Evolutionary conservation across 768 basidiomycete genomes (phyloP), one percentile per base, ranked within the genome.

Genomic region (Suillus hirtellus): DNA sequence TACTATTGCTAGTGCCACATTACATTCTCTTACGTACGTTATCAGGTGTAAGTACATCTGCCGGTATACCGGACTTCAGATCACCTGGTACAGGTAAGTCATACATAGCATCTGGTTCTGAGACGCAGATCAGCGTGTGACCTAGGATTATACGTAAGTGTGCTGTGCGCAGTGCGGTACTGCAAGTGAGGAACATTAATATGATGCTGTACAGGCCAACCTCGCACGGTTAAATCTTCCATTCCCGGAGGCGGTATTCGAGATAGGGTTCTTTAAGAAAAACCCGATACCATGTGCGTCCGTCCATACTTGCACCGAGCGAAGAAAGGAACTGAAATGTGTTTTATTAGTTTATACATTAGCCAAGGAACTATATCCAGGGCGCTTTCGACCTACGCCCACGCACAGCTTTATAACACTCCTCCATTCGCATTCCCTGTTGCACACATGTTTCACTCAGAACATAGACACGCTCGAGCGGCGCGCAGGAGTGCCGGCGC

Each of bases 191-290:
- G 21, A 44, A 31, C 35, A 15, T 15, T 37, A 4, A 52, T 6
- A 21, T 59, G 10, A 52, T 6, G 17, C 56, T 11, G 52, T 34
- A 53, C 71, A 94, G 92, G 85, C 90, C 12, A 93, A 94, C 70
- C 82, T 93, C 38, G 86, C 88, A 34, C 81, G 87, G 65, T 76
- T 94, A 49, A 89, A 89, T 19, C 82, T 94, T 15, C 95, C 95
- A n/a, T 87, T 90, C 69, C 95, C 96, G 0, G 96, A 99, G 71
- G 96, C 96, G 0, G 95, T 98, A 37, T 99, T 99, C 69, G 92
- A 98, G 67, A 90, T 99, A 69, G 79, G 80, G 56, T 99, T 89
- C 78, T 96, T 98, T 80, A 81, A 86, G 67, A 71, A 77, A 50
- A 92, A 93, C 65, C 95, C 94, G 4, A 78, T 86, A 17, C 92